Percentiles rank a stretch among this genome's conserved stretches.
Conservation (phyloP, 768 basidiomycete genomes). For the Thelephora ganbajun region DNA sequence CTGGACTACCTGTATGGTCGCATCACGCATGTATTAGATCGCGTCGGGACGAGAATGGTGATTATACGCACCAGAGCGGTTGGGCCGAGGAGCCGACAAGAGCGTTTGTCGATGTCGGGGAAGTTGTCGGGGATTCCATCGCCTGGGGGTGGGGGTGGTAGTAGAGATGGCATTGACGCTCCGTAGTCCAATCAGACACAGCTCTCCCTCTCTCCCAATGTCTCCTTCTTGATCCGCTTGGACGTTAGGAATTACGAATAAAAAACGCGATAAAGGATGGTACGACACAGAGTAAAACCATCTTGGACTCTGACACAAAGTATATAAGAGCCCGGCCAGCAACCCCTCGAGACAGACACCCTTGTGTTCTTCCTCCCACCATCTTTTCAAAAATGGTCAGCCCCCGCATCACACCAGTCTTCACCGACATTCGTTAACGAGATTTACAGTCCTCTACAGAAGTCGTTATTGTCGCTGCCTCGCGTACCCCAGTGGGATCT, state of each 20-base stretch:
- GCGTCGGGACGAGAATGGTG: neutral
- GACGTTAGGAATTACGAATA: no score
- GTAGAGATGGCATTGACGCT: neutral
- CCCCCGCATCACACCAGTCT: neutral
- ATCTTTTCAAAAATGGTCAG: neutral
- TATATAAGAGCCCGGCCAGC: neutral
- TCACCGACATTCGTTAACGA: neutral
- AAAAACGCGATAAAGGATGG: no score
- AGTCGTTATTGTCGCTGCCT: conserved; percentile 88
- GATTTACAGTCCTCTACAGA: conserved; percentile 29
- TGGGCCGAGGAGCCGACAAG: conserved; percentile 32
- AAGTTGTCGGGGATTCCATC: conserved; percentile 17
- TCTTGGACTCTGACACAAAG: neutral
- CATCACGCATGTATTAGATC: neutral
- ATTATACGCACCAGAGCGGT: conserved; percentile 26
- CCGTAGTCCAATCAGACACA: neutral
- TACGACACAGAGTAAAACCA: no score
- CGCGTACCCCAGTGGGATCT: conserved; percentile 88
- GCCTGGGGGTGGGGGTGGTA: neutral
- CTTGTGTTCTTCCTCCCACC: neutral
- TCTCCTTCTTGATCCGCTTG: neutral
- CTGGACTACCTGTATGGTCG: conserved; percentile 21
- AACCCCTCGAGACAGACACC: neutral
- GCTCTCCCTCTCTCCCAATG: neutral
- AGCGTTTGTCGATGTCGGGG: conserved; percentile 25